A percentile compares a stretch with the other conserved stretches of the same genome.
These are phyloP conservation scores for Nigrograna mackinnonii DNA, from an alignment of 2,329 filamentous ascomycete genomes.

Conservation along the genomic window DNA sequence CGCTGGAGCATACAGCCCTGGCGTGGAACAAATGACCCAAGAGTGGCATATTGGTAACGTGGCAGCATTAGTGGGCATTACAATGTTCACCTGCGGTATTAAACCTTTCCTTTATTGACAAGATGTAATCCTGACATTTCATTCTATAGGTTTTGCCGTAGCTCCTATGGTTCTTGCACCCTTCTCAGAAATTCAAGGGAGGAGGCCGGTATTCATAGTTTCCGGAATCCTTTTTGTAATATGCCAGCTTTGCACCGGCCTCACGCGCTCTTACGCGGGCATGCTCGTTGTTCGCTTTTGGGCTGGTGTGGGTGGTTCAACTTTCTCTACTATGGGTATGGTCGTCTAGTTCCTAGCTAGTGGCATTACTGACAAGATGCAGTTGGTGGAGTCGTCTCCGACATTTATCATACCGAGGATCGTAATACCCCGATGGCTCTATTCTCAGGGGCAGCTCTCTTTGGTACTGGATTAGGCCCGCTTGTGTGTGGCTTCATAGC, in stretches of 20 bases:
- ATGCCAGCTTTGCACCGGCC: constrained; percentile 73
- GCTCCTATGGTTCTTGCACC: constrained; percentile 89
- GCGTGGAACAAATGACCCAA: constrained; percentile 64
- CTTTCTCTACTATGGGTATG: constrained; percentile 74
- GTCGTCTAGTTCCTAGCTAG: not conserved
- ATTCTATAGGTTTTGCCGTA: constrained; percentile 68
- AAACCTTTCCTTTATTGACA: not conserved
- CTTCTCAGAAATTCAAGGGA: constrained; percentile 85
- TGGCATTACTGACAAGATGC: not conserved
- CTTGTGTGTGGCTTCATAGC: constrained; percentile 72
- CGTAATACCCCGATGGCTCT: constrained; percentile 89
- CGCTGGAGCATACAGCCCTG: constrained; percentile 78
- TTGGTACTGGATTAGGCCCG: constrained; percentile 80
- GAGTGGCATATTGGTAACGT: constrained; percentile 68
- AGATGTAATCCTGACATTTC: constrained; percentile 1
- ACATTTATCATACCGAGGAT: constrained; percentile 77
- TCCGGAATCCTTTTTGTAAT: constrained; percentile 73
- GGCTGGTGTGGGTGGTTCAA: constrained; percentile 74
- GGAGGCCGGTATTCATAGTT: constrained; percentile 78
- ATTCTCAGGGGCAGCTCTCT: constrained; percentile 77
- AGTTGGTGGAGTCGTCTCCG: constrained; percentile 87
- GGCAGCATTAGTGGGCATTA: constrained; percentile 76
- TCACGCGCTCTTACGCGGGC: constrained; percentile 69
- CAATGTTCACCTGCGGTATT: constrained; percentile 67
- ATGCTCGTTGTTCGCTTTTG: constrained; percentile 79